Base-by-base conservation (phyloP, 495 filamentous ascomycete genomes). In the Penicillium turbatum region DNA sequence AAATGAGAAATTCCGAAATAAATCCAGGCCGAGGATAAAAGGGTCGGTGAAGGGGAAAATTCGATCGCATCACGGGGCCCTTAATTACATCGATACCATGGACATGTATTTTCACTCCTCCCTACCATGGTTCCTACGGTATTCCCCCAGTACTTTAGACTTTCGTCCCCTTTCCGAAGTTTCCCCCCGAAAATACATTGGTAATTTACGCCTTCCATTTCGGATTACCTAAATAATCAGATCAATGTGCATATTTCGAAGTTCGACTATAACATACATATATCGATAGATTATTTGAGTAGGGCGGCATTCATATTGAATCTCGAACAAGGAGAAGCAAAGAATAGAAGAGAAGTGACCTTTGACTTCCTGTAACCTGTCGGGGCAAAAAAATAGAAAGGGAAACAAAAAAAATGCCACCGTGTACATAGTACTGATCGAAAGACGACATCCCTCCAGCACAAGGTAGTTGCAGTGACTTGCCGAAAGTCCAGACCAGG, bases 1-100 rank as follows among this genome's bases (percentile, higher is more conserved):
- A 58, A 47, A 30, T 27, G n/a, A n/a, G n/a, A 43, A 55, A 55
- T 47, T 12, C 15, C 12, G 39, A 49, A 55, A 51, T 46, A 54
- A 59, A 60, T 57, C 61, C 54, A 68, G 58, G 58, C 54, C 62
- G 50, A 65, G 62, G 59, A 56, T 59, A 51, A 51, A 45, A 51
- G 19, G 29, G 44, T 51, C 57, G 55, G 52, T 48, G 49, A 61
- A 35, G 47, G 44, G 26, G 52, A 63, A 66, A 64, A 61, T 56
- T 66, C 63, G 51, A 48, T 57, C 49, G 61, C 61, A 60, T 64
- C 61, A 65, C 64, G 61, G 54, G 64, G 56, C 55, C 52, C 11
- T 37, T 45, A 12, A 45, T 55, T 34, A 55, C 51, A 43, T 17
- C 15, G 41, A 30, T 49, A 49, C 35, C 19, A 11, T 36, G 7